Percentiles rank a stretch among this genome's conserved stretches.
phyloP scores from a whole-genome alignment of 1,284 basidiomycete species.

The Nidula niveotomentosa region DNA sequence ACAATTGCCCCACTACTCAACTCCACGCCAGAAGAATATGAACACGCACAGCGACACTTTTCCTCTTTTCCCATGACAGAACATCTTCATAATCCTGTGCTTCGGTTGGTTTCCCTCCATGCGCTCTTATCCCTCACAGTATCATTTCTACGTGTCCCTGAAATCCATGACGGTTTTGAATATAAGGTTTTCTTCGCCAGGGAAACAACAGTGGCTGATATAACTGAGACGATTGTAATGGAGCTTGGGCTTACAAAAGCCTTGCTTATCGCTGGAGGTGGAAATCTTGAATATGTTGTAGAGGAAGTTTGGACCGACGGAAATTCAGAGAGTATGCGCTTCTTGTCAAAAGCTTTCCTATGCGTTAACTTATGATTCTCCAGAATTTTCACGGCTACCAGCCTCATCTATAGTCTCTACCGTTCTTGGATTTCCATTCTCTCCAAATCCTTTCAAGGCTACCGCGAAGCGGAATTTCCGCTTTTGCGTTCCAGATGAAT shows the following conservation, averaged over 20 bases:
- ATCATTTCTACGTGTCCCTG: slow-evolving; percentile 71
- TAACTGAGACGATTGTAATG: slow-evolving; percentile 53
- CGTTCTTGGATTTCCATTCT: slow-evolving; percentile 33
- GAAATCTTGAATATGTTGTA: slow-evolving; percentile 62
- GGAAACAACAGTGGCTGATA: slow-evolving; percentile 48
- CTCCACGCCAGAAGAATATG: slow-evolving; percentile 28
- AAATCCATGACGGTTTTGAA: slow-evolving; percentile 72
- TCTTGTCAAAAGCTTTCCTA: not conserved
- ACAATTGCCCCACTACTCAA: slow-evolving; percentile 55
- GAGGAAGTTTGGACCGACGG: slow-evolving; percentile 61
- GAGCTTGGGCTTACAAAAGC: slow-evolving; percentile 71
- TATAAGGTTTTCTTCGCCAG: slow-evolving; percentile 66
- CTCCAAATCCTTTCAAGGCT: slow-evolving; percentile 37
- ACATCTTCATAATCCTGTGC: slow-evolving; percentile 63
- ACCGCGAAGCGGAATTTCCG: slow-evolving; percentile 44
- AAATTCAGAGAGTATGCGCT: slow-evolving; percentile 46
- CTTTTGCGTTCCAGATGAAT: slow-evolving; percentile 75
- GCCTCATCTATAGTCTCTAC: slow-evolving; percentile 34
- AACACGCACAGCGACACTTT: slow-evolving; percentile 52
- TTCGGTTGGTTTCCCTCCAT: slow-evolving; percentile 75
- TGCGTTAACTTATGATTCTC: not conserved
- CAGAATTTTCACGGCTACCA: slow-evolving; percentile 42
- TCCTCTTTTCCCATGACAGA: slow-evolving; percentile 73
- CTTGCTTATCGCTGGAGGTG: slow-evolving; percentile 60
- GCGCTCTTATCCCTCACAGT: slow-evolving; percentile 54